Evolutionary conservation across 345 rosid genomes (phyloP), one percentile per base, ranked within the genome.

Genomic region (Mercurialis annua): DNA sequence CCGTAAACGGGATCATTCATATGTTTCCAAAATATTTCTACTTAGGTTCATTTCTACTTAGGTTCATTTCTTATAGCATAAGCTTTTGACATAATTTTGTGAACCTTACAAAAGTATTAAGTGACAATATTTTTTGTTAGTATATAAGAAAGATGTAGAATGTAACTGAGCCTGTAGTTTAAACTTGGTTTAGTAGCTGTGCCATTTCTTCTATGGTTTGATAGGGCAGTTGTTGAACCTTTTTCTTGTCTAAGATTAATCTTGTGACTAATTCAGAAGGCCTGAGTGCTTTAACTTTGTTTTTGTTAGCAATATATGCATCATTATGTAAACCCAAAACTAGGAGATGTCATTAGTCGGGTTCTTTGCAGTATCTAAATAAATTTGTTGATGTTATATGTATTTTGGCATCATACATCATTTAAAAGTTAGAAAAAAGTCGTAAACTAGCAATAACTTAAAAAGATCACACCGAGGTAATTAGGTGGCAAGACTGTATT

Each of bases 261-360:
- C 57, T 56, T 76, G 4, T 24, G 16, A 23, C 58, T 71, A 42
- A 71, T 10, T 72, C 72, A 15, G 70, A 24, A 8, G 77, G 68
- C 48, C 61, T 68, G 26, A 47, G 80, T 36, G 65, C 52, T 65
- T 64, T 68, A 14, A 55, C 70, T 67, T 46, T 75, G 79, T 75
- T 80, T 65, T 59, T 81, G 66, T 73, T 73, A 53, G 87, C 84
- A 38, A 87, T 81, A 66, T 78, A 59, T 9, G 75, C 81, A 77
- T 87, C 89, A 23, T 87, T 87, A 53, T 78, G 87, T 87, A 53
- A 29, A 66, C 10, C 53, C 59, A 64, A 51, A 57, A 52, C 27
- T 18, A 36, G 55, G 18, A 58, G 61, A 61, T 18, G 17, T 26
- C 27, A n/a, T n/a, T n/a, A 21, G 59, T 69, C 6, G 67, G 63